phyloP scores from a whole-genome alignment of 2,329 filamentous ascomycete species.

The Penicillium concentricum region DNA sequence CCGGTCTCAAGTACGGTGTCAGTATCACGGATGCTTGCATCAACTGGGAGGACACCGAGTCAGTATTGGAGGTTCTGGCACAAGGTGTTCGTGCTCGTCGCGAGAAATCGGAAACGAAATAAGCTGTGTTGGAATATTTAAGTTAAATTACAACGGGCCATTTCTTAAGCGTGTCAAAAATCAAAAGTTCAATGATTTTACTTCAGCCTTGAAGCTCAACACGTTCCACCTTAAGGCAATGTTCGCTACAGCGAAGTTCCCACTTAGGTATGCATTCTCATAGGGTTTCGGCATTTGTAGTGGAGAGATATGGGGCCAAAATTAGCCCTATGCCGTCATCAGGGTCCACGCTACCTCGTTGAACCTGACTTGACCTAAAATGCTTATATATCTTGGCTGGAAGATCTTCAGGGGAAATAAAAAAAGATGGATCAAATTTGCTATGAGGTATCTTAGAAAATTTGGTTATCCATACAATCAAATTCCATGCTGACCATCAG shows the following conservation, averaged over 20 bases:
- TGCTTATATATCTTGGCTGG: not conserved
- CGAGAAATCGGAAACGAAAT: constrained; percentile 40
- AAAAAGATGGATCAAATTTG: not conserved
- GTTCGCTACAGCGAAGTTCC: not conserved
- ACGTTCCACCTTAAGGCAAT: not conserved
- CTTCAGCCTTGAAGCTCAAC: not conserved
- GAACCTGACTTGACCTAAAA: not conserved
- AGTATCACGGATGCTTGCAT: constrained; percentile 98
- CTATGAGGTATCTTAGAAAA: not conserved
- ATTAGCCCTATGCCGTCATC: constrained; percentile 1
- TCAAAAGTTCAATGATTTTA: constrained; percentile 3
- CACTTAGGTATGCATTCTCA: not conserved
- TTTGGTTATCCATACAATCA: not conserved
- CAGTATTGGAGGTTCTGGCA: constrained; percentile 73
- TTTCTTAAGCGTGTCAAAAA: constrained; percentile 4
- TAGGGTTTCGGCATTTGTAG: not conserved
- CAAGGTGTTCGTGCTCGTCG: constrained; percentile 75
- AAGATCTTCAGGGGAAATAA: not conserved
- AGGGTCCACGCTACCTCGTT: not conserved
- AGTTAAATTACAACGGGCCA: not conserved
- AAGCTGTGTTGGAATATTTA: constrained; percentile 3
- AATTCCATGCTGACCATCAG: not conserved
- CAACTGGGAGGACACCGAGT: constrained; percentile 84
- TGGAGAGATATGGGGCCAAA: not conserved
- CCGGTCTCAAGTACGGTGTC: constrained; percentile 85